Evolutionary conservation across 1,139 yeast species (phyloP).

Genomic region (Taiozyma sp.): DNA sequence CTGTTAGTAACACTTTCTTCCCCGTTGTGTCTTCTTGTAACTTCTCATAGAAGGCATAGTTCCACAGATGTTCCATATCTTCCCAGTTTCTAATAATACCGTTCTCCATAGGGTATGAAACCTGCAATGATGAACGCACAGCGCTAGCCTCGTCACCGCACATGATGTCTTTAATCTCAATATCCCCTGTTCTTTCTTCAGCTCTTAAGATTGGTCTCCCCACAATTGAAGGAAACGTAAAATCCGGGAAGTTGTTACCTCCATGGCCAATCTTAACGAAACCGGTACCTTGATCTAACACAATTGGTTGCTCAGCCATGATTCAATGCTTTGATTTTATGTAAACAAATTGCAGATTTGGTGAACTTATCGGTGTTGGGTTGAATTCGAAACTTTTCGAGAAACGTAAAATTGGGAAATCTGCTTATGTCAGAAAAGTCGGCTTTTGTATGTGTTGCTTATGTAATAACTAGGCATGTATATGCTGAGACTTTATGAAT

Average conservation of each 20-base stretch:
- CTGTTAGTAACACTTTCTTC: conserved; percentile 80
- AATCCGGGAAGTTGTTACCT: conserved; percentile 96
- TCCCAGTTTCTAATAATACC: conserved; percentile 98
- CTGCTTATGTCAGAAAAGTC: neutral
- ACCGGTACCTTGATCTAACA: conserved; percentile 99
- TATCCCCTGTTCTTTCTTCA: conserved; percentile 76
- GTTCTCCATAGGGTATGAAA: conserved; percentile 97
- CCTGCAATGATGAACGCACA: conserved; percentile 83
- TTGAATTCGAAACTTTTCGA: neutral
- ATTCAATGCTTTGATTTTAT: neutral
- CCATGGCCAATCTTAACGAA: conserved; percentile 94
- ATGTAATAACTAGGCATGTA: neutral
- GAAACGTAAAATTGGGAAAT: neutral
- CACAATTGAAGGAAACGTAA: conserved; percentile 96
- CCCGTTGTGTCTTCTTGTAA: conserved; percentile 78
- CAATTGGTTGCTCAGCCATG: conserved; percentile 31
- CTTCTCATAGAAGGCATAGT: conserved; percentile 89
- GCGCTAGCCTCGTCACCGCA: conserved; percentile 95
- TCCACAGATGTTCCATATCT: conserved; percentile 98
- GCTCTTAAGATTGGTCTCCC: conserved; percentile 98
- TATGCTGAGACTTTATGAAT: no score
- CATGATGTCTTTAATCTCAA: conserved; percentile 88
- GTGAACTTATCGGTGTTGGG: neutral
- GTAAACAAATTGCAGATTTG: conserved; percentile 1
- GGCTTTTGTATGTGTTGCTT: neutral